Base-by-base conservation (phyloP, 2,329 filamentous ascomycete species). In the Cercospora canescens region DNA sequence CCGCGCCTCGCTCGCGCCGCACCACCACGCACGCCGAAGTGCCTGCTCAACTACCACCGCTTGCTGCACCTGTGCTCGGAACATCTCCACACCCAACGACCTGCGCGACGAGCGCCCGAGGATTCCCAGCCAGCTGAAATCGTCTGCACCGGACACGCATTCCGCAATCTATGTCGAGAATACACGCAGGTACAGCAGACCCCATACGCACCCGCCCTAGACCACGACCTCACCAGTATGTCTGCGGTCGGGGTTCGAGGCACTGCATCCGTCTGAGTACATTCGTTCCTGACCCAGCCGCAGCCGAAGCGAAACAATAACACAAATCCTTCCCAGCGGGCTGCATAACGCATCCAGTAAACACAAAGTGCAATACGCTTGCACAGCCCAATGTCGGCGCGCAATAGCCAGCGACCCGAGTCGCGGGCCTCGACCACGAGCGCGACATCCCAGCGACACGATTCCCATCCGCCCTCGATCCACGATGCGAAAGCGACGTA, bases 371-470 rank as follows among this genome's bases (percentile, higher is more conserved):
- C 41, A 39, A 62, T 69, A 66, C 70, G 67, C 59, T 65, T 71
- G 45, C 58, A 60, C 58, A 60, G 68, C 57, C 63, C 70, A 66
- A 72, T 74, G 64, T 75, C 75, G 39, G 71, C 70, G 59, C 74
- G 69, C 21, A 72, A 72, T 58, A 71, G 73, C 63, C 70, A 72
- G 60, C 67, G 70, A 62, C 76, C 76, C 24, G 71, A 74, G 28
- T 76, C 74, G 24, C 69, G 76, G 69, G 76, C 76, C 32, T 77
- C 75, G 3, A 77, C 75, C 7, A 76, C 74, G 21, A 76, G 75
- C 69, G 75, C 73, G 18, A 73, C 74, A 4, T 76, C 75, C 4
- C 71, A 73, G 34, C 73, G 69, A 56, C 66, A 76, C 57, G 74
- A 72, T 14, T 63, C 65, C 21, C 55, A 58, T 14, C 63, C 39